These are phyloP conservation scores for Lolium multiflorum DNA, from an alignment of 176 grass and related monocot species.

Conservation along the genomic window DNA sequence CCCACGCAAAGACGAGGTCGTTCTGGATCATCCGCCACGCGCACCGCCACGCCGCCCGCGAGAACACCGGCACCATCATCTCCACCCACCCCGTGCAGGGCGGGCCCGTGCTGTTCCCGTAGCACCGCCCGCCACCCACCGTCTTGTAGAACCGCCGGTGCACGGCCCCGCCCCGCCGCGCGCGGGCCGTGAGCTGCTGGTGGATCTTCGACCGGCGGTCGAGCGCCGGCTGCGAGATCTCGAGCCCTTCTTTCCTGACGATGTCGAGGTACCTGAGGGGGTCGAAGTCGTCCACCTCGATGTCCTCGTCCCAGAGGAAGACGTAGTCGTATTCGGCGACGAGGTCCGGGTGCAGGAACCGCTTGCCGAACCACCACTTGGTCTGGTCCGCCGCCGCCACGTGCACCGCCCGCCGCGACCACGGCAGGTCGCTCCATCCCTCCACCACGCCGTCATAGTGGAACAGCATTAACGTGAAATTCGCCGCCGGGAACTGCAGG, in stretches of 20 bases:
- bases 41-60: slow-evolving; percentile 77
- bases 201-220: slow-evolving; percentile 76
- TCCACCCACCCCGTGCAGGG: slow-evolving; percentile 96
- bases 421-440: slow-evolving; percentile 64
- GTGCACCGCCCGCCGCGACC: slow-evolving; percentile 65
- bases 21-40: slow-evolving; percentile 95
- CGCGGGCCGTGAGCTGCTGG: slow-evolving; percentile 68
- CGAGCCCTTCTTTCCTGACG: slow-evolving; percentile 60
- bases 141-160: slow-evolving; percentile 82
- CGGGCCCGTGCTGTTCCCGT: slow-evolving; percentile 66
- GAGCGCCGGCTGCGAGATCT: slow-evolving; percentile 91
- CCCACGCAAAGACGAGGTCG: slow-evolving; percentile 93
- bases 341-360: slow-evolving; percentile 87
- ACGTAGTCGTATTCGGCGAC: slow-evolving; percentile 77
- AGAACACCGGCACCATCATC: slow-evolving; percentile 96
- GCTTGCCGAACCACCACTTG: slow-evolving; percentile 94
- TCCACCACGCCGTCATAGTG: slow-evolving; percentile 85
- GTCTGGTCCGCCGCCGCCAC: slow-evolving; percentile 74
- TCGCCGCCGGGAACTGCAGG: slow-evolving; percentile 56
- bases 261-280: slow-evolving; percentile 63
- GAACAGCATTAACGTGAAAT: slow-evolving; percentile 80
- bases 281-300: slow-evolving; percentile 73
- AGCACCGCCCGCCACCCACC: slow-evolving; percentile 54
- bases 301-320: slow-evolving; percentile 93
- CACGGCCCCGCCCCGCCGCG: slow-evolving; percentile 42